phyloP scores from a whole-genome alignment of 306 rosid species.

The Sicyos edulis region DNA sequence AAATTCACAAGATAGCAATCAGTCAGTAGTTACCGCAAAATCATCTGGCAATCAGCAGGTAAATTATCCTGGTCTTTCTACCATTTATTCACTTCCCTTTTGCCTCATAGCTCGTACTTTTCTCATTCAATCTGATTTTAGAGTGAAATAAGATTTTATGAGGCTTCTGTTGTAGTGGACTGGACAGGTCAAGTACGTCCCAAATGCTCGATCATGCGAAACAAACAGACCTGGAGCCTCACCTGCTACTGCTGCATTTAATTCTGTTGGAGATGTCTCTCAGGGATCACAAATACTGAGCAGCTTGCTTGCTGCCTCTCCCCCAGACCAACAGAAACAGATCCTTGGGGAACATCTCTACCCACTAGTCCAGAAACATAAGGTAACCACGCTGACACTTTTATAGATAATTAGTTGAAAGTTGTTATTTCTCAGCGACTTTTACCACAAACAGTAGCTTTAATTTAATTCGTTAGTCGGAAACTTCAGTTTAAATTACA shows the following conservation, averaged over 20 bases:
- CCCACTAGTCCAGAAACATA: constrained; percentile 51
- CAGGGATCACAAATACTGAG: constrained; percentile 60
- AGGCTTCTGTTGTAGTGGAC: constrained; percentile 34
- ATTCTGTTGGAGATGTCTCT: constrained; percentile 37
- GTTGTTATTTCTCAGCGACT: background rate
- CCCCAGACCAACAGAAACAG: constrained; percentile 72
- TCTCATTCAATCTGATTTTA: background rate
- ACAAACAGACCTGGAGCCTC: constrained; percentile 48
- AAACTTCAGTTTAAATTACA: background rate
- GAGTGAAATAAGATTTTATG: constrained; percentile 18
- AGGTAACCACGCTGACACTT: constrained; percentile 28
- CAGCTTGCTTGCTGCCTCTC: constrained; percentile 64
- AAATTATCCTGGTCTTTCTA: constrained; percentile 13
- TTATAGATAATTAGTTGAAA: background rate
- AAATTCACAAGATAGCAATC: constrained; percentile 42
- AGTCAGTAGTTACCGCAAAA: constrained; percentile 33
- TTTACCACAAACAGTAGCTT: background rate
- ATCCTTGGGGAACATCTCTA: constrained; percentile 72
- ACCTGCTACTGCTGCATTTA: constrained; percentile 35
- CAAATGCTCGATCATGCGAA: constrained; percentile 43
- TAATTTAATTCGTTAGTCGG: background rate
- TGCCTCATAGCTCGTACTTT: background rate
- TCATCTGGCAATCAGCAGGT: constrained; percentile 65
- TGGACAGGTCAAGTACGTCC: constrained; percentile 47
- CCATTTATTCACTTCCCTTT: constrained; percentile 2